Evolutionary conservation across 257 asterid genomes (phyloP).

Genomic region (Rauvolfia tetraphylla): DNA sequence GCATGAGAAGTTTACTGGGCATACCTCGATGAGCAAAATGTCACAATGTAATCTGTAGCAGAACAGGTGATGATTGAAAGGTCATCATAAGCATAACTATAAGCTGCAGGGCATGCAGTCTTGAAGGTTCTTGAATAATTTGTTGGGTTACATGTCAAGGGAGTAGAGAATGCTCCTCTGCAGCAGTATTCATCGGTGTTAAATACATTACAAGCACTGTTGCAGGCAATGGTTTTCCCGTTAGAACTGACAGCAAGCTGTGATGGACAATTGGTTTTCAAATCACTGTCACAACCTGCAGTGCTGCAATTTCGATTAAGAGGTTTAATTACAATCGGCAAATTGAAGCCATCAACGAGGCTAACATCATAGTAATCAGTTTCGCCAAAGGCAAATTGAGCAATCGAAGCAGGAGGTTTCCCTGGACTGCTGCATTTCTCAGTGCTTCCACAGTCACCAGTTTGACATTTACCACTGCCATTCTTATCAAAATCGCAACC

Average conservation of each 20-base stretch:
- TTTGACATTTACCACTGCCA: conserved; percentile 51
- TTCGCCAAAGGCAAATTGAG: conserved; percentile 53
- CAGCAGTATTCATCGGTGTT: conserved; percentile 57
- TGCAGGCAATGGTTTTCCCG: conserved; percentile 47
- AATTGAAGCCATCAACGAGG: conserved; percentile 69
- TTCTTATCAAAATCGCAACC: conserved; percentile 48
- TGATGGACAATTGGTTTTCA: conserved; percentile 46
- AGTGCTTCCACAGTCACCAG: conserved; percentile 49
- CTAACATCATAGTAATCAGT: conserved; percentile 57
- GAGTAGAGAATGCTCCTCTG: conserved; percentile 40
- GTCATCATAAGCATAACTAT: conserved; percentile 59
- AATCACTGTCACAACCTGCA: conserved; percentile 59
- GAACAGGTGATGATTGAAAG: conserved; percentile 52
- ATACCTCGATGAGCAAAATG: conserved; percentile 58
- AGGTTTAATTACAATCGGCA: conserved; percentile 52
- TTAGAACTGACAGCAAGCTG: conserved; percentile 32
- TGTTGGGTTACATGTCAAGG: conserved; percentile 51
- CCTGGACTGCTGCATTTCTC: conserved; percentile 46
- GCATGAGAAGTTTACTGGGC: background rate
- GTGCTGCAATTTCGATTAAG: conserved; percentile 51
- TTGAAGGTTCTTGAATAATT: conserved; percentile 53
- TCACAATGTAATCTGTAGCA: conserved; percentile 41
- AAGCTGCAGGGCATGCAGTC: conserved; percentile 58
- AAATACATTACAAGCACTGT: conserved; percentile 51
- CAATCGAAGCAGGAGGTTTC: conserved; percentile 56